Base-by-base conservation (phyloP, 306 rosid genomes). In the Fragaria nilgerrensis region DNA sequence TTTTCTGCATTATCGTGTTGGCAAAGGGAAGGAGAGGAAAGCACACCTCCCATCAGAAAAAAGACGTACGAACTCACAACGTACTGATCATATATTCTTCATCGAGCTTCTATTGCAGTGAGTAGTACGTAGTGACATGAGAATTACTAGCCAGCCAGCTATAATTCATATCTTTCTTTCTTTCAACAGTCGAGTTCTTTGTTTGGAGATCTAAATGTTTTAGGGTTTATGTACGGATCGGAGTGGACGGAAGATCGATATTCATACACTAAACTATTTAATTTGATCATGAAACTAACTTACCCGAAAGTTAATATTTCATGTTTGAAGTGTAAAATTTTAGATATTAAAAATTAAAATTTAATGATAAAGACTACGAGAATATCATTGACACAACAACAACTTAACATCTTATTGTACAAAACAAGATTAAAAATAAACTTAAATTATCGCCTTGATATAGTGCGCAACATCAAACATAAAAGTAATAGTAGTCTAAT, bases 1-100 rank as follows among this genome's bases (percentile, higher is more conserved):
- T 59, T 53, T 76, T 55, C 59, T 62, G 49, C 43, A 22, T 63
- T 84, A 88, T 80, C 79, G 81, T 78, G 37, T 62, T 71, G 73
- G 52, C 80, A 75, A 71, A 72, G 43, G 64, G 72, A 81, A 80
- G 58, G 79, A 75, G 86, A 80, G 76, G 5, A 78, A 12, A 84
- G 65, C 82, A 75, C 73, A 82, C 82, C 78, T 27, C 65, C 19
- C 73, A 84, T 77, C 69, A 73, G 81, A 73, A 55, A 11, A 72
- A 70, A 5, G 70, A 72, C 74, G 52, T 14, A 7, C 36, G 15
- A 62, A 12, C 67, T 27, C 47, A 50, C 44, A 20, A 43, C 47
- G 47, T 47, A 7, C 61, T 25, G 32, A 10, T 23, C 34, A 59
- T 32, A 29, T 29, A 29, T 25, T 29, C 67, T 27, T 61, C 39